These are phyloP conservation scores for Suhomyces sp. DNA, from an alignment of 805 yeast species.

Conservation along the genomic window DNA sequence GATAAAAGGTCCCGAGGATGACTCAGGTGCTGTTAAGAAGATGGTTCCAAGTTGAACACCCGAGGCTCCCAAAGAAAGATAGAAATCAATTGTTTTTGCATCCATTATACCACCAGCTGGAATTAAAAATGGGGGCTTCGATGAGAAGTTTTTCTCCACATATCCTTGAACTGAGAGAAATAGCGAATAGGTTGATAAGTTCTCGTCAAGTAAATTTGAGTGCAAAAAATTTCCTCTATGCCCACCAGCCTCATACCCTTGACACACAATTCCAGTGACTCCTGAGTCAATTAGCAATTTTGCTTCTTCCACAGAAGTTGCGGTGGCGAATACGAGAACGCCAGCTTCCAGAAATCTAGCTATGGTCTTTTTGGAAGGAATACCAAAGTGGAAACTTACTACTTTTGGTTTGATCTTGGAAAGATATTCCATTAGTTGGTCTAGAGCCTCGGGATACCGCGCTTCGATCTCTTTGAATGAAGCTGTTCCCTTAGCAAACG, in stretches of 20 bases:
- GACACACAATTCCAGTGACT: conserved; percentile 50
- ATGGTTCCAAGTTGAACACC: conserved; percentile 58
- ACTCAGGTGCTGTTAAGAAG: conserved; percentile 40
- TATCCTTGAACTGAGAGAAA: conserved; percentile 17
- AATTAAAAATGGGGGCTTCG: conserved; percentile 21
- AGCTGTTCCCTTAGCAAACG: conserved; percentile 20
- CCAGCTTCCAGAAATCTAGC: conserved; percentile 32
- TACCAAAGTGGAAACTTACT: conserved; percentile 55
- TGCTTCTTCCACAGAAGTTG: conserved; percentile 47
- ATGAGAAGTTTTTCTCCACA: conserved; percentile 1
- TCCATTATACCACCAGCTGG: conserved; percentile 56
- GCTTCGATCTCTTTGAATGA: conserved; percentile 31
- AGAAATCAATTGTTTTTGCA: conserved; percentile 24
- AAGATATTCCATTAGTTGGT: conserved; percentile 16
- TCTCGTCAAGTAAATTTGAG: conserved; percentile 25
- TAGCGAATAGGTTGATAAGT: conserved; percentile 33
- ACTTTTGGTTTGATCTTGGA: conserved; percentile 35
- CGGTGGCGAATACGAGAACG: conserved; percentile 44
- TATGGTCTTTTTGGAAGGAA: conserved; percentile 33
- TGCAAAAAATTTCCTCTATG: conserved; percentile 51
- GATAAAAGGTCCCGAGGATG: conserved; percentile 17
- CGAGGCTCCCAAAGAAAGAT: conserved; percentile 42
- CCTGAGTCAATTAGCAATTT: conserved; percentile 22
- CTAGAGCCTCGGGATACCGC: conserved; percentile 12
- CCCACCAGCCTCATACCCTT: conserved; percentile 66